Evolutionary conservation across 2,329 filamentous ascomycete species (phyloP).

Genomic region (Scedosporium minutisporum): DNA sequence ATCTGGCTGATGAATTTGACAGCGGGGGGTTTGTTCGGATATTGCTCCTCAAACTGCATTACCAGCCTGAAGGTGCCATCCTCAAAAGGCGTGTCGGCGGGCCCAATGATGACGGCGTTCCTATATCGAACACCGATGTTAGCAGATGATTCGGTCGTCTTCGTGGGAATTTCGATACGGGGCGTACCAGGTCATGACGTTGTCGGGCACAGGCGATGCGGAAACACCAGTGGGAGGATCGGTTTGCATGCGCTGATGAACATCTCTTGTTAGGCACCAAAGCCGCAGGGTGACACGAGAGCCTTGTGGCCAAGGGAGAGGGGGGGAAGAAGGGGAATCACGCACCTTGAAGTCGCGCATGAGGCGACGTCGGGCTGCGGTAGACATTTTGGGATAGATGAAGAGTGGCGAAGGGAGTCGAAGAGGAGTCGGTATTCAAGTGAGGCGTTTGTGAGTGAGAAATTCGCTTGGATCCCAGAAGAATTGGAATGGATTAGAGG

Average conservation of each 20-base stretch:
- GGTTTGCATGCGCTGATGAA: slow-evolving; percentile 85
- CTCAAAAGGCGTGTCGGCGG: slow-evolving; percentile 93
- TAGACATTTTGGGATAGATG: slow-evolving; percentile 51
- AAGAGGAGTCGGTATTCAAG: too few species aligned
- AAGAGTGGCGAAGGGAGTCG: not conserved
- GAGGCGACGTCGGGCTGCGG: slow-evolving; percentile 84
- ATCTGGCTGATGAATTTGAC: slow-evolving; percentile 99
- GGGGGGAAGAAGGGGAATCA: slow-evolving; percentile 9
- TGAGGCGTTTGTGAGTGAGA: too few species aligned
- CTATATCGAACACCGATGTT: slow-evolving; percentile 36
- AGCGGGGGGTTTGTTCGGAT: slow-evolving; percentile 93
- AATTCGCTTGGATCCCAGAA: too few species aligned
- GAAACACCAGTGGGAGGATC: slow-evolving; percentile 95
- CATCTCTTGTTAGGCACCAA: not conserved
- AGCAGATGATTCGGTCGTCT: not conserved
- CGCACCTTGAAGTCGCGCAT: slow-evolving; percentile 99
- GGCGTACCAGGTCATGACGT: slow-evolving; percentile 88
- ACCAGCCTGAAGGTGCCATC: slow-evolving; percentile 95
- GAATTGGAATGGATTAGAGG: too few species aligned
- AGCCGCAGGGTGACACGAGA: not conserved
- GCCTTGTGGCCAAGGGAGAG: slow-evolving; percentile 1
- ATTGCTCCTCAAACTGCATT: slow-evolving; percentile 99
- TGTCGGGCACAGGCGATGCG: slow-evolving; percentile 88
- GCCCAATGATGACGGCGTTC: slow-evolving; percentile 98
- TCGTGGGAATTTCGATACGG: not conserved